Evolutionary conservation across 306 rosid genomes (phyloP).

Genomic region (Vicia faba): DNA sequence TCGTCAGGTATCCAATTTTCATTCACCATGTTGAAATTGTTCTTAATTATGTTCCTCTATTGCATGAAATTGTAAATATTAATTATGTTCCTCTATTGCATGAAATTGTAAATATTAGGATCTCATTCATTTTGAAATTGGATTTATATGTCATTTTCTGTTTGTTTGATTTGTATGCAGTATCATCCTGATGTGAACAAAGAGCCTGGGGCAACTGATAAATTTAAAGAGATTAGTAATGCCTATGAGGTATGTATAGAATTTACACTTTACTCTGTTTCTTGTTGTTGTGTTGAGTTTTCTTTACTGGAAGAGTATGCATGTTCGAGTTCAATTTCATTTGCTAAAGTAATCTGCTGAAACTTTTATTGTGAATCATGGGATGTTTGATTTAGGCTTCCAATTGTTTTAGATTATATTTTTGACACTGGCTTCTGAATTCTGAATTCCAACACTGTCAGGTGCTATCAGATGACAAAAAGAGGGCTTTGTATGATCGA

Average conservation of each 20-base stretch:
- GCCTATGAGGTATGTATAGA: constrained; percentile 81
- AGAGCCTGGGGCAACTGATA: constrained; percentile 94
- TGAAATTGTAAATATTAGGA: neutral
- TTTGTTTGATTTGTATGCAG: constrained; percentile 45
- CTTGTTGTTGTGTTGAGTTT: neutral
- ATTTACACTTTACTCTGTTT: no score
- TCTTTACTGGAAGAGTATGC: neutral
- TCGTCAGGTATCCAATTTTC: constrained; percentile 76
- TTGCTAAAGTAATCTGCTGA: neutral
- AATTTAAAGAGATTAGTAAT: constrained; percentile 92
- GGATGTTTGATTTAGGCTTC: constrained; percentile 22
- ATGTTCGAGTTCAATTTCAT: neutral
- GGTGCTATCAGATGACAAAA: constrained; percentile 99
- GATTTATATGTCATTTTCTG: constrained; percentile 23
- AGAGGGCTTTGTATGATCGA: constrained; percentile 94
- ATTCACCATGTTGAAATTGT: neutral
- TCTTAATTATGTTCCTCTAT: neutral
- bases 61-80: no score
- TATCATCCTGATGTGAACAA: constrained; percentile 98
- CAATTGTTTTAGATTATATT: constrained; percentile 31
- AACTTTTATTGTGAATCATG: neutral
- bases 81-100: neutral
- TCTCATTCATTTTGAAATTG: neutral
- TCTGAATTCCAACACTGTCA: constrained; percentile 72
- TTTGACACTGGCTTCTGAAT: constrained; percentile 60